Percentiles rank a stretch among this genome's conserved stretches.
Conservation (phyloP, 371 early-diverging fungal genomes). For the Smittium culicis region DNA sequence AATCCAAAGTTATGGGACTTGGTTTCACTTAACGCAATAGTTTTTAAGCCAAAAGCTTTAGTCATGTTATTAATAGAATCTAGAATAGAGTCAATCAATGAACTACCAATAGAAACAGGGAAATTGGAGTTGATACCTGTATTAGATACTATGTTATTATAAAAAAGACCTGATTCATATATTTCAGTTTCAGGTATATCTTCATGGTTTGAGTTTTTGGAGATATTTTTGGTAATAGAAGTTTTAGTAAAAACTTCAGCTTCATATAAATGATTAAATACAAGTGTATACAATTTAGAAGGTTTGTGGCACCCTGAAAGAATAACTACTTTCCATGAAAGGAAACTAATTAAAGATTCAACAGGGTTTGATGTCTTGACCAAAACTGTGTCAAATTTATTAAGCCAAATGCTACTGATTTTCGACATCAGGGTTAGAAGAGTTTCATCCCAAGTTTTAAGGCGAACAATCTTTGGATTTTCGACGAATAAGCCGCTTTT, state of each 20-base stretch:
- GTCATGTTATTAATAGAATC: neutral
- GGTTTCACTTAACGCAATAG: neutral
- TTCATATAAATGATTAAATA: no score
- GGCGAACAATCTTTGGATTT: conserved; percentile 19
- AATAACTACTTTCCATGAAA: neutral
- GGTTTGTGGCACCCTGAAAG: neutral
- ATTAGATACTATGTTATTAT: neutral
- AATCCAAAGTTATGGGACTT: neutral
- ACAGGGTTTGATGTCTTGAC: neutral
- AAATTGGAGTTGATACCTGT: neutral
- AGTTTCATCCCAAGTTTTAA: conserved; percentile 93
- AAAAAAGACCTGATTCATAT: neutral
- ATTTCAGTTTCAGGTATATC: neutral
- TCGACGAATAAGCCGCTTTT: conserved; percentile 25
- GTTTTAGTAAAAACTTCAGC: neutral
- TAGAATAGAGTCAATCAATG: neutral
- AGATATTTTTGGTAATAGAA: neutral
- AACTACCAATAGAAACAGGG: neutral
- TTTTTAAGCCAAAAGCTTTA: neutral
- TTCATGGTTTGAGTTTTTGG: neutral
- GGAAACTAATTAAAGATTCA: neutral
- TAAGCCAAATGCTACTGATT: conserved; percentile 15
- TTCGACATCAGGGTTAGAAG: conserved; percentile 58
- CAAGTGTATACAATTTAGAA: neutral
- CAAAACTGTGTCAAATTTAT: neutral